Base-by-base conservation (phyloP, 208 protist genomes). In the Crithidia sp. region DNA sequence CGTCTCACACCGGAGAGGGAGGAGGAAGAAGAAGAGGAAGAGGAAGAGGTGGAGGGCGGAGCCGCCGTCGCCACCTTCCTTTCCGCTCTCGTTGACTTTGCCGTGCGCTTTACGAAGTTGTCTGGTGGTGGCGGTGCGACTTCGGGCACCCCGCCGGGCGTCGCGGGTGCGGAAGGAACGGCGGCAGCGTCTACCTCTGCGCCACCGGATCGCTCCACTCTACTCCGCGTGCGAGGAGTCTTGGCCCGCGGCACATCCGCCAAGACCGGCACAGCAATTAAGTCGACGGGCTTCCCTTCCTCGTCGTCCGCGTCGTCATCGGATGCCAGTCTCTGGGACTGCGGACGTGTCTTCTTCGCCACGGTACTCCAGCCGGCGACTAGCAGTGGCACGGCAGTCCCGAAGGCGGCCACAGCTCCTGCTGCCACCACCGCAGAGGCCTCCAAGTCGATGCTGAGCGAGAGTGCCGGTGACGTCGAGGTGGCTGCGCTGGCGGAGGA, bases 321-420 rank as follows among this genome's bases (percentile, higher is more conserved):
- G 9, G 75, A 66, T 19, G 61, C 43, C 44, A 37, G 36, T 5
- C 2, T 86, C 37, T 81, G 70, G 56, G 81, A 86, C 49, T 84
- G 70, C 17, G 78, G 73, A 16, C 80, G 85, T 9, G 57, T 94
- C 8, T 86, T 91, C 49, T 92, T 94, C 69, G 83, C 91, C 50
- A 36, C 63, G 13, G 62, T 89, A n/a, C 75, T 77, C 2, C 67
- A 65, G 40, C 67, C 45, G 8, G 8, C n/a, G 4, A 44, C 56
- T 3, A 45, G 14, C n/a, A 57, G 7, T 13, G 44, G 5, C 16
- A 17, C 69, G 2, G 58, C 59, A 9, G 37, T 57, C 2, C 0
- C 69, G 58, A 40, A 12, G 3, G 41, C 4, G n/a, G 60, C 62
- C 16, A 40, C 66, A 2, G 53, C 67, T 16, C 47, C 49, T 43